phyloP scores from a whole-genome alignment of 345 rosid species.

The rapeseed (Brassica napus) region DNA sequence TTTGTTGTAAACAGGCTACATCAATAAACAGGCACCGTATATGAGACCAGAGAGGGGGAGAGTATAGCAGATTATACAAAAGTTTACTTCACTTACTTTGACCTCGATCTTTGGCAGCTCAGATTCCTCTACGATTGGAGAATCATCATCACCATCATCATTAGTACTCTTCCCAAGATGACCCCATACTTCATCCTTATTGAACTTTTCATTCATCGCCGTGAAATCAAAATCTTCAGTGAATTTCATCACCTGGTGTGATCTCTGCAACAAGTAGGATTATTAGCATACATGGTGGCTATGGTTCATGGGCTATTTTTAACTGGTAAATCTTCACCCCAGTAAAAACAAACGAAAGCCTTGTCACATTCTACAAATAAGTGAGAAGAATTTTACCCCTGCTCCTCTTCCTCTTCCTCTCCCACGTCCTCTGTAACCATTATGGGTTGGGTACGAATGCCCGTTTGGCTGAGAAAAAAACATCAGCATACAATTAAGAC shows the following conservation, averaged over 20 bases:
- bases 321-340: neutral
- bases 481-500: slow-evolving; percentile 19
- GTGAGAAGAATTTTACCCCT: slow-evolving; percentile 57
- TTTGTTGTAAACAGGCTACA: slow-evolving; percentile 81
- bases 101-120: slow-evolving; percentile 50
- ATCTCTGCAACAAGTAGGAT: slow-evolving; percentile 39
- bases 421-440: slow-evolving; percentile 69
- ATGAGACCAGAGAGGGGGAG: slow-evolving; percentile 9
- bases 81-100: slow-evolving; percentile 47
- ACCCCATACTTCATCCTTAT: slow-evolving; percentile 97
- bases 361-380: neutral
- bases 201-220: slow-evolving; percentile 95
- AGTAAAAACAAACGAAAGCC: neutral
- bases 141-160: slow-evolving; percentile 59
- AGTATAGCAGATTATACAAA: neutral
- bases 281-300: slow-evolving; percentile 1
- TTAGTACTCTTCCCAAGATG: slow-evolving; percentile 77
- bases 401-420: slow-evolving; percentile 94
- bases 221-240: slow-evolving; percentile 89
- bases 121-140: slow-evolving; percentile 49
- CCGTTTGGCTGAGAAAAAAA: slow-evolving; percentile 54
- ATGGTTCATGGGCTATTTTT: neutral
- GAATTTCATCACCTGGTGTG: slow-evolving; percentile 62
- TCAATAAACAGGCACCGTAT: neutral
- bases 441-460: slow-evolving; percentile 52